Evolutionary conservation across 805 yeast species (phyloP).

Genomic region (Danielia oregonensis): DNA sequence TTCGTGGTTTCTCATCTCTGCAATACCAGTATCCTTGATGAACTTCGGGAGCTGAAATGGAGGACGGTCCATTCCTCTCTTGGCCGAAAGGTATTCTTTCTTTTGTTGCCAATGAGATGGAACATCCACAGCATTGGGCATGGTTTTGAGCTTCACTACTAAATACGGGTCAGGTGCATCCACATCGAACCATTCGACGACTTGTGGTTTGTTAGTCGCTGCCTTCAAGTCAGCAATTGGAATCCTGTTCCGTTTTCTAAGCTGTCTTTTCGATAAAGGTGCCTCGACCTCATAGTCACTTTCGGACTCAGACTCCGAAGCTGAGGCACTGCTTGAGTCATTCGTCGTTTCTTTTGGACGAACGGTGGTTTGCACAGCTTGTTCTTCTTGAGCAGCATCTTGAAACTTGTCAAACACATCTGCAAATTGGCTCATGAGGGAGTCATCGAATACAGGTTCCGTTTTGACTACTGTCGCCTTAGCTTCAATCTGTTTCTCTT

Average conservation of each 20-base stretch:
- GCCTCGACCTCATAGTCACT: slow-evolving; percentile 16
- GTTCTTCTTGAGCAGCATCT: slow-evolving; percentile 5
- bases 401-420: slow-evolving; percentile 18
- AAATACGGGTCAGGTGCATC: slow-evolving; percentile 78
- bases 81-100: slow-evolving; percentile 65
- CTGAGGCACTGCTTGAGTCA: too few species aligned
- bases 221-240: slow-evolving; percentile 69
- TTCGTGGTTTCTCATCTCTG: slow-evolving; percentile 76
- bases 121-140: slow-evolving; percentile 66
- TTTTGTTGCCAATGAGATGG: slow-evolving; percentile 85
- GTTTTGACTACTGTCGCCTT: too few species aligned
- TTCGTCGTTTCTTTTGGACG: too few species aligned
- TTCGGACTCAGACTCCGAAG: slow-evolving; percentile 22
- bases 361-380: slow-evolving; percentile 10
- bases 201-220: slow-evolving; percentile 56
- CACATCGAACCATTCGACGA: slow-evolving; percentile 83
- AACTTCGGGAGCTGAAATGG: slow-evolving; percentile 78
- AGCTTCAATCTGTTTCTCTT: too few species aligned
- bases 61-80: slow-evolving; percentile 60
- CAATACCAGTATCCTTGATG: slow-evolving; percentile 79
- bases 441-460: too few species aligned
- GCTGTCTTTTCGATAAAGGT: slow-evolving; percentile 46
- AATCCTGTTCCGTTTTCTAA: slow-evolving; percentile 50
- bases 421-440: slow-evolving; percentile 17
- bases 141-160: slow-evolving; percentile 58